Evolutionary conservation across 768 basidiomycete genomes (phyloP), one percentile per base, ranked within the genome.

Genomic region (Holtermanniella nyarrowii): DNA sequence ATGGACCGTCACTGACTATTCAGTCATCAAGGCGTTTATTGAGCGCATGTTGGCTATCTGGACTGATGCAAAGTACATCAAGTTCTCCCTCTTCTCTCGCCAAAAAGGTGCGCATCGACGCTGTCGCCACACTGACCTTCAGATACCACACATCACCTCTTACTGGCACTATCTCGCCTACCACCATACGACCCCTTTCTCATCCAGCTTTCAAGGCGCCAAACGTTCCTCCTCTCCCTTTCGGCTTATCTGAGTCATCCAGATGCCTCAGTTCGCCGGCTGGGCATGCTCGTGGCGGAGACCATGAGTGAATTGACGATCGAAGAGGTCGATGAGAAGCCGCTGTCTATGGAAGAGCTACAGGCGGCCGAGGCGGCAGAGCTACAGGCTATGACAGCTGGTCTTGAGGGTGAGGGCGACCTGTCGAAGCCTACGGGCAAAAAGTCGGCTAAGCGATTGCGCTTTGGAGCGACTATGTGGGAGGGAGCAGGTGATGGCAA

Each of bases 241-340:
- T 79, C 82, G 4, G 70, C 72, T 4, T 96, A 95, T 63, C 80
- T 99, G 42, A 77, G 77, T 0, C 88, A 93, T 69, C 72, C 82
- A 4, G 88, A 93, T 48, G 72, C 75, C 1, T 76, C 81, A 3
- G 78, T 95, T 18, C 82, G 93, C 3, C 78, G 83, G 22, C 85
- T 88, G 59, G 95, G 95, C 2, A 93, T 99, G 89, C 77, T 96
- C 26, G 82, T 80, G 0, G 93, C 86, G 0, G 93, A 99, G 71
- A 75, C 84, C 21, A 50, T 74, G 7, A 71, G 67, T 25, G 49
- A 61, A 25, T 47, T 63, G 27, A 72, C 72, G 1, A 51, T 73
- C 11, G 54, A 50, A 21, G 58, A 59, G 2, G 43, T 14, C 4
- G 26, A 54, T 26, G 46, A 27, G 24, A 49, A 14, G 41, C 42